Percentiles rank a stretch among this genome's conserved stretches.
These are phyloP conservation scores for Eucalyptus polybractea DNA, from an alignment of 345 rosid species.

Conservation along the genomic window DNA sequence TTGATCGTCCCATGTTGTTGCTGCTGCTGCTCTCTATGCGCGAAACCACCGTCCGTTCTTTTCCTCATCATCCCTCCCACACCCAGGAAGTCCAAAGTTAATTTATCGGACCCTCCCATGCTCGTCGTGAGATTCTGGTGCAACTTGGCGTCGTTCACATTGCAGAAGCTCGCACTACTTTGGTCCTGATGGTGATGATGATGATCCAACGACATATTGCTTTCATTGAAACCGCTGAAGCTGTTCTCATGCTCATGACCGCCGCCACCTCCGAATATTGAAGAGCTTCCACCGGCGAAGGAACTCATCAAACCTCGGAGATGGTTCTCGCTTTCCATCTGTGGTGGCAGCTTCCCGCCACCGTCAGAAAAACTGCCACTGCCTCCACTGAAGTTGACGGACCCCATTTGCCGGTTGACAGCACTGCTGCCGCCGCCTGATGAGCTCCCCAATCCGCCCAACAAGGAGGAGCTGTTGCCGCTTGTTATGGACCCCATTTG, in stretches of 20 bases:
- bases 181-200: not conserved
- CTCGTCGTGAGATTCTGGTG: not conserved
- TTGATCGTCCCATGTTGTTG: conserved; percentile 1
- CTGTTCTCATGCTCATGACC: conserved; percentile 9
- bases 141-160: conserved; percentile 9
- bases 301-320: conserved; percentile 66
- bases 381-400: not conserved
- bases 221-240: not conserved
- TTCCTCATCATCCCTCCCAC: conserved; percentile 60
- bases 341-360: not conserved
- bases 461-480: conserved; percentile 26
- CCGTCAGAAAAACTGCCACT: not conserved
- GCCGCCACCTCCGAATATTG: conserved; percentile 7
- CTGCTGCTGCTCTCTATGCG: not conserved
- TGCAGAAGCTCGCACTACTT: not conserved
- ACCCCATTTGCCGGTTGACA: not conserved
- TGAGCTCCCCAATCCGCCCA: conserved; percentile 37
- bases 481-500: conserved; percentile 70
- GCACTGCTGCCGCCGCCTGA: conserved; percentile 9
- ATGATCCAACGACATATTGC: conserved; percentile 1
- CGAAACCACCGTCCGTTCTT: conserved; percentile 1
- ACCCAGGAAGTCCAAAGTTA: conserved; percentile 76
- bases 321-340: conserved; percentile 21
- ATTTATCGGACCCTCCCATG: conserved; percentile 46
- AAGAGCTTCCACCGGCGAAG: conserved; percentile 14